These are phyloP conservation scores for Trichoderma sp. DNA, from an alignment of 2,329 filamentous ascomycete genomes.

Conservation along the genomic window DNA sequence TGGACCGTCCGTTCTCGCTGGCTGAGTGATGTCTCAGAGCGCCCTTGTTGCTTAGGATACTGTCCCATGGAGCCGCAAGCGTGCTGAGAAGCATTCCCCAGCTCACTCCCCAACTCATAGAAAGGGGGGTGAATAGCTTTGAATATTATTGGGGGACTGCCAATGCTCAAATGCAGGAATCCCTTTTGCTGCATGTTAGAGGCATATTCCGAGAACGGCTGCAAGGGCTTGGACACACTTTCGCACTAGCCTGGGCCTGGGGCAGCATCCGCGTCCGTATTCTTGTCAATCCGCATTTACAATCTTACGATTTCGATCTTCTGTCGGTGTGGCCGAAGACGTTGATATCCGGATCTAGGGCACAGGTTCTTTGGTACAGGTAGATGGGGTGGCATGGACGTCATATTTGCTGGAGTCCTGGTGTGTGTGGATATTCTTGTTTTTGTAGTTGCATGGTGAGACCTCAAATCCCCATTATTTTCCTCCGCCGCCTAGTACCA, in stretches of 20 bases:
- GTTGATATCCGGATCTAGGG: slow-evolving; percentile 5
- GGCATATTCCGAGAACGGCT: neutral
- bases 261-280: slow-evolving; percentile 4
- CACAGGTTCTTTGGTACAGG: neutral
- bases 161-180: neutral
- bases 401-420: slow-evolving; percentile 7
- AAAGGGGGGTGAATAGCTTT: neutral
- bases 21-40: slow-evolving; percentile 11
- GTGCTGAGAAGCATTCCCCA: slow-evolving; percentile 9
- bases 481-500: slow-evolving; percentile 6
- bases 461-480: slow-evolving; percentile 15
- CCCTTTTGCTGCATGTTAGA: neutral
- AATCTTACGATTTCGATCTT: neutral
- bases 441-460: neutral
- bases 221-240: neutral
- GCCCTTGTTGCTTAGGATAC: slow-evolving; percentile 17
- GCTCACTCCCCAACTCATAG: neutral
- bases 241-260: neutral
- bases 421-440: slow-evolving; percentile 13
- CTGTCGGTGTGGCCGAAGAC: slow-evolving; percentile 10
- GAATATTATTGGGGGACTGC: neutral
- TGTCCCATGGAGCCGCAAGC: slow-evolving; percentile 8
- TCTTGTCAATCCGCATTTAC: neutral
- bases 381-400: neutral
- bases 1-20: slow-evolving; percentile 8